Base-by-base conservation (phyloP, 2,329 filamentous ascomycete genomes). In the Botryotinia globosa region DNA sequence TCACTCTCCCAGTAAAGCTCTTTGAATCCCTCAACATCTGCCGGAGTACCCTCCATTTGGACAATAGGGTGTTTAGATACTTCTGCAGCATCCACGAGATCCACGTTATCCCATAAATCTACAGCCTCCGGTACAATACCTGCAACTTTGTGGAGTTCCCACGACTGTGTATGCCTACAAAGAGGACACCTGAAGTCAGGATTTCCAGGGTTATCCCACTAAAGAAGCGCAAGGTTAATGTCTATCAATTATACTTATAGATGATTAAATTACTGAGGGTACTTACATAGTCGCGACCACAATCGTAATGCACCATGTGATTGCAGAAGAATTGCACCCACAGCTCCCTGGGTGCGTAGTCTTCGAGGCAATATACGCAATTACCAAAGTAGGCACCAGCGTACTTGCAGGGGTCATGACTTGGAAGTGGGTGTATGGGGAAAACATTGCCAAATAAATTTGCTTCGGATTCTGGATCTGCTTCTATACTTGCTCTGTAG, bases 251-350 rank as follows among this genome's bases (percentile, higher is more conserved):
- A 20, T 42, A 4, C 37, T 32, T 34, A 10, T 5, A 42, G 16
- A 25, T 18, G 37, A 22, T 14, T 6, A 25, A 32, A 7, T 56
- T 18, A 3, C 14, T 22, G 29, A 32, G 9, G 22, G n/a, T 25
- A 58, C 65, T 68, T 42, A 68, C 65, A 22, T 51, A 14, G 7
- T 34, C 29, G 7, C 71, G 71, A 37, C 72, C 71, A 56, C 75
- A 76, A 8, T 48, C 16, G 59, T 72, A 73, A 48, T 76, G 75
- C 18, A 72, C 72, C n/a, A 71, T 25, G n/a, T 77, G 75, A 20
- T 72, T 39, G 42, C 76, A 77, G 56, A 76, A 73, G 20, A 76
- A 74, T 16, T 62, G 64, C 4, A 69, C 56, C 25, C 76, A 56
- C 12, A 56, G 51, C 4, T 69, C 44, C 42, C 37, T 39, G 1